phyloP scores from a whole-genome alignment of 495 filamentous ascomycete genomes.

The Aspergillus leporis region DNA sequence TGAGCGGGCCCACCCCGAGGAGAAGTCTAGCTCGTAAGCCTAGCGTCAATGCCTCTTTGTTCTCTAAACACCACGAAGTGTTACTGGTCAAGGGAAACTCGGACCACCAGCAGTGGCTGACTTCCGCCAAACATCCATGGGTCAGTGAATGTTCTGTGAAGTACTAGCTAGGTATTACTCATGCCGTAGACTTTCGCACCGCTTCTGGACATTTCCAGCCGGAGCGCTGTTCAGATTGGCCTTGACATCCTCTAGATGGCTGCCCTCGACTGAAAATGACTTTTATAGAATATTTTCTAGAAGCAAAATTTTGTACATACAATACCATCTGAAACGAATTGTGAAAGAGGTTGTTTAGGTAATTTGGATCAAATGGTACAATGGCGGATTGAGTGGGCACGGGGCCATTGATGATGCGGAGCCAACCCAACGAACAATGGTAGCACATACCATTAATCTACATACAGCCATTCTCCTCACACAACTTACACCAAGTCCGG shows the following conservation, averaged over 20 bases:
- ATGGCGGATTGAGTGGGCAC: background rate
- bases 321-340: background rate
- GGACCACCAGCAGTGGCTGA: background rate
- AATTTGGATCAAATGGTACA: background rate
- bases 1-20: slow-evolving; percentile 62
- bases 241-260: background rate
- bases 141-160: background rate
- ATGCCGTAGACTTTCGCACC: background rate
- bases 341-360: background rate
- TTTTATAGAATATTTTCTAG: background rate
- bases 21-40: slow-evolving; percentile 36
- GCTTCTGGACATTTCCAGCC: background rate
- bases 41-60: background rate
- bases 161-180: background rate
- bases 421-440: background rate
- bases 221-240: background rate
- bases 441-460: background rate
- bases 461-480: background rate
- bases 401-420: background rate
- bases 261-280: background rate
- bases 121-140: background rate
- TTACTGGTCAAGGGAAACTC: background rate
- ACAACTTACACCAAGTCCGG: background rate
- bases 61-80: background rate
- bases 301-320: slow-evolving; percentile 6